Conservation (phyloP, 106 monocot genomes). For the Vanilla planifolia region DNA sequence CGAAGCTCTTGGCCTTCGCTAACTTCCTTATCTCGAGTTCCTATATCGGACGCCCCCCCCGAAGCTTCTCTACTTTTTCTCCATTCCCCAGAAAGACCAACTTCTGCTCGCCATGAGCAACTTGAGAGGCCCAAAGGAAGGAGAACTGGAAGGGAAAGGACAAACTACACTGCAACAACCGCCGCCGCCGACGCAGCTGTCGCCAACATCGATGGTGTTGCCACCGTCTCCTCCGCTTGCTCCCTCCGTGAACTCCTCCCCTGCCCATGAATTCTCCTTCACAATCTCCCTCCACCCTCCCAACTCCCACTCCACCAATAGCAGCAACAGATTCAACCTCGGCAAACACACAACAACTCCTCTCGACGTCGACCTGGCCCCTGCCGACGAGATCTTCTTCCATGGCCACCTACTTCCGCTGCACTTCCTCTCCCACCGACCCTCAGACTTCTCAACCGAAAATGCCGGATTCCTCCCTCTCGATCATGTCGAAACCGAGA, state of each 20-base stretch:
- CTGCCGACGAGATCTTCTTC: slow-evolving; percentile 82
- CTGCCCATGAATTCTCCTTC: slow-evolving; percentile 76
- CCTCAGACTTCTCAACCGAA: neutral
- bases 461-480: neutral
- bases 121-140: no score
- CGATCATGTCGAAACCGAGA: neutral
- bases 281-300: slow-evolving; percentile 53
- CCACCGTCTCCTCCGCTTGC: neutral
- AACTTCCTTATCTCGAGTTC: no score
- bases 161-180: neutral
- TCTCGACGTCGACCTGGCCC: slow-evolving; percentile 37
- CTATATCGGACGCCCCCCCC: no score
- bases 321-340: slow-evolving; percentile 1
- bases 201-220: no score
- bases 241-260: slow-evolving; percentile 41
- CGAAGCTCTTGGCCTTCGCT: no score
- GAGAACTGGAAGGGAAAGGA: no score
- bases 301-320: neutral
- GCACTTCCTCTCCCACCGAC: slow-evolving; percentile 14
- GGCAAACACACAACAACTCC: neutral
- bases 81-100: neutral
- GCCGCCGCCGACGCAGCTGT: neutral
- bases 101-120: no score
- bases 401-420: slow-evolving; percentile 66
- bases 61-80: no score